Base-by-base conservation (phyloP, 2,329 filamentous ascomycete species). In the Hirsutella thompsonii region DNA sequence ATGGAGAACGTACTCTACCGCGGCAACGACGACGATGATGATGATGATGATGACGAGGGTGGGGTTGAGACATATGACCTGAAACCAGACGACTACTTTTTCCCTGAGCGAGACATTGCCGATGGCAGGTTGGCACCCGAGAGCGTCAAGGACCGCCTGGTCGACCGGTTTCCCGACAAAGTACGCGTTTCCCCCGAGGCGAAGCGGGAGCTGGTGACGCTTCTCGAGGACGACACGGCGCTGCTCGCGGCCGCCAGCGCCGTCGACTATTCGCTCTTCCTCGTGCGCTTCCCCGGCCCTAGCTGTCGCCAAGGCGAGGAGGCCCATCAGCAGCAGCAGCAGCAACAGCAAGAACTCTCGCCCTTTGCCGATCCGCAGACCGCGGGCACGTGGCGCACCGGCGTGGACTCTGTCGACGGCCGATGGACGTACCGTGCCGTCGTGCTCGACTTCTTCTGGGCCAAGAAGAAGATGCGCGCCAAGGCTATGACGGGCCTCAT, bases 361-460 rank as follows among this genome's bases (percentile, higher is more conserved):
- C 37, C 37, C 26, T 38, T 38, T 38, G 16, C 37, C 8, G 73
- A 37, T 23, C 6, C 21, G 18, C 33, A 20, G 6, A 23, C 21
- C 21, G 13, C 5, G 45, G 29, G 26, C 37, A 30, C 49, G 0
- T 87, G 81, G 81, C 66, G 81, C 10, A 70, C 64, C 0, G 82
- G 82, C 0, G 52, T 85, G 0, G 49, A 59, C 1, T 81, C 79
- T 9, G 63, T 68, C 0, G 76, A 84, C 50, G 74, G 74, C 0
- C 74, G 75, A 49, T 81, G 79, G 66, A 63, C 79, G 11, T 87
- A 84, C 51, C 70, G 81, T 3, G 78, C 72, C 3, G 70, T 79
- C 0, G 59, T 87, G 13, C 63, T 87, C 28, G 83, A 87, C 56
- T 87, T 88, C 60, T 85, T 87, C 63, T 87, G 82, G 82, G 75